Percentiles rank a stretch among this genome's conserved stretches.
Evolutionary conservation across 2,329 filamentous ascomycete genomes (phyloP).

Genomic region (Parasarocladium wereldwijsianum): DNA sequence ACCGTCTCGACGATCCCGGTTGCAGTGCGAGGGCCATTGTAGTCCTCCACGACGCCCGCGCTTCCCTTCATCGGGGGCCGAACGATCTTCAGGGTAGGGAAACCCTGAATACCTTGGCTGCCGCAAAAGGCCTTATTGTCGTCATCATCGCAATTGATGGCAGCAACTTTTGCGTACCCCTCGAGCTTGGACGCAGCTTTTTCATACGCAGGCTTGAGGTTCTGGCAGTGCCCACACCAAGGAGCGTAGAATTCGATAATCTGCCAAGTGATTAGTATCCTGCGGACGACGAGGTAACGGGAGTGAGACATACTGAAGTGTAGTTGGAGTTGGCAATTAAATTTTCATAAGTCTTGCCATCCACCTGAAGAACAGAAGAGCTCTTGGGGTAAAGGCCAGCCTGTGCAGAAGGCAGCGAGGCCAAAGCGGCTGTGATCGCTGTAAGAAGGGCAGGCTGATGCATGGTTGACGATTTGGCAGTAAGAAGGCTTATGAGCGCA

Average conservation of each 20-base stretch:
- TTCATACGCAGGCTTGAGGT: conserved; percentile 88
- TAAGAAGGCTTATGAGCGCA: no score
- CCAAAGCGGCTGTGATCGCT: conserved; percentile 40
- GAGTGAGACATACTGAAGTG: conserved; percentile 54
- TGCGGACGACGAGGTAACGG: background rate
- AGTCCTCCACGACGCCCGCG: conserved; percentile 77
- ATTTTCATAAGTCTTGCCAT: conserved; percentile 62
- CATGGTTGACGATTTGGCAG: no score
- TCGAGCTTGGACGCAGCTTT: conserved; percentile 79
- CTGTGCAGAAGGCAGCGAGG: conserved; percentile 48
- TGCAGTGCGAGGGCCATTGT: conserved; percentile 70
- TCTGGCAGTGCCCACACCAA: conserved; percentile 96
- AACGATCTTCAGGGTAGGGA: conserved; percentile 91
- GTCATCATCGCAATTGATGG: conserved; percentile 90
- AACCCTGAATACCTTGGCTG: conserved; percentile 77
- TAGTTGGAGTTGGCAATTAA: conserved; percentile 82
- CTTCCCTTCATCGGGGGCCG: conserved; percentile 67
- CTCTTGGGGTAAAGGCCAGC: conserved; percentile 72
- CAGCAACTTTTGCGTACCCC: conserved; percentile 89
- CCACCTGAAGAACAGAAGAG: conserved; percentile 75
- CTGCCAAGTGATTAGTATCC: conserved; percentile 16
- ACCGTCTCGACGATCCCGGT: conserved; percentile 80
- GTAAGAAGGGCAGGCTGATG: conserved; percentile 34
- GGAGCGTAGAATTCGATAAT: conserved; percentile 84
- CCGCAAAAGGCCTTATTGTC: conserved; percentile 80